phyloP scores from a whole-genome alignment of 805 yeast genomes.

The Starmerella stellata region DNA sequence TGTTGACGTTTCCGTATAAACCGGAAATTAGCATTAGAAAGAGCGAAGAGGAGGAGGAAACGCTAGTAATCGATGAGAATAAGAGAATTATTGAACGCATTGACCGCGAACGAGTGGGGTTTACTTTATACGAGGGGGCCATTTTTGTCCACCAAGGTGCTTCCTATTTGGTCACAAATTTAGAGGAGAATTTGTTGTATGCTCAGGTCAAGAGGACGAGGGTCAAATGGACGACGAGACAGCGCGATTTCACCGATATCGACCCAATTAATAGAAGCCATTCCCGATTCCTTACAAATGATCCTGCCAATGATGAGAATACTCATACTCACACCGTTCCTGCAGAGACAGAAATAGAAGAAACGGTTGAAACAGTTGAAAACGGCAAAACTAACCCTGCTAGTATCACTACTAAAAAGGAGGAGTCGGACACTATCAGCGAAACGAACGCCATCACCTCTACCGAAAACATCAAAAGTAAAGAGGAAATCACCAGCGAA shows the following conservation, averaged over 20 bases:
- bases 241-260: slow-evolving; percentile 81
- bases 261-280: slow-evolving; percentile 39
- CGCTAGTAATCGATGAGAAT: slow-evolving; percentile 78
- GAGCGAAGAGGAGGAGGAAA: slow-evolving; percentile 56
- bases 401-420: not conserved
- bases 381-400: not conserved
- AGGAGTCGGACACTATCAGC: not conserved
- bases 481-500: not conserved
- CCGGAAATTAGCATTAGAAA: slow-evolving; percentile 58
- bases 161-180: slow-evolving; percentile 70
- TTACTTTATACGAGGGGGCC: slow-evolving; percentile 83
- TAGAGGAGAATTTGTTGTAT: slow-evolving; percentile 55
- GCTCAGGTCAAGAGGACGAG: slow-evolving; percentile 78
- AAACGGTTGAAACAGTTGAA: not conserved
- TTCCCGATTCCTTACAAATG: not conserved
- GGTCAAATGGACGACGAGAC: slow-evolving; percentile 87
- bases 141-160: slow-evolving; percentile 86
- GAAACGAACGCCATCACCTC: not conserved
- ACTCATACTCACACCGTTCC: not conserved
- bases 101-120: slow-evolving; percentile 74
- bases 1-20: slow-evolving; percentile 69
- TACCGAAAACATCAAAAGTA: not conserved
- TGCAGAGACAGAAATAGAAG: not conserved
- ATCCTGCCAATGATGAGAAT: not conserved
- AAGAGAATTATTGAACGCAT: slow-evolving; percentile 68